Base-by-base conservation (phyloP, 768 basidiomycete species). In the Mycena pura region DNA sequence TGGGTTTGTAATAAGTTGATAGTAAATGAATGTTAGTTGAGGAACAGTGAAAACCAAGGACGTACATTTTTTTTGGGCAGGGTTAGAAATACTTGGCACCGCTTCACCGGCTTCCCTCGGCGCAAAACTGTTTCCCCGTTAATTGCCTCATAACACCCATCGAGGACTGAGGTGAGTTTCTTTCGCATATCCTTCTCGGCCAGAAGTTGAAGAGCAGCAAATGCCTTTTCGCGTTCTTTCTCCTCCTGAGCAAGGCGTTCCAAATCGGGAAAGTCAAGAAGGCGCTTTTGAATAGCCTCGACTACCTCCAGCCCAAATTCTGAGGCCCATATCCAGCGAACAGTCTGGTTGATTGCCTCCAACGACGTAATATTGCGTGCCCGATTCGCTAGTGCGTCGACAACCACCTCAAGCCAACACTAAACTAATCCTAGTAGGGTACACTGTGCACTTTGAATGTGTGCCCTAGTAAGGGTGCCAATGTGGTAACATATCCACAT, bases 191-290 rank as follows among this genome's bases (percentile, higher is more conserved):
- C 55, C 27, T 21, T 31, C 21, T 19, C 55, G 11, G 55, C 55
- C 10, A 57, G n/a, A 3, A 38, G 34, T 14, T 40, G 14, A 13
- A 57, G 45, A 4, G 34, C 45, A 6, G 38, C 27, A 9, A 48
- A 48, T 2, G 55, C 55, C 21, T 31, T 27, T 19, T 57, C 55
- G 2, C 38, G 55, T n/a, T 27, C 34, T 19, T 32, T 21, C 25
- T 57, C 55, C 27, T 53, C 52, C 17, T 40, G 52, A 8, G 52
- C 36, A 13, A 24, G 19, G 3, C 6, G 17, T 31, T 31, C 45
- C 13, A 48, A 13, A 36, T 45, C 55, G 4, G 31, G 55, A 13
- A 34, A 55, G 22, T 55, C 53, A 10, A 55, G 32, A n/a, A 57
- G 45, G 1, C 24, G 7, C 5, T 14, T 6, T 49, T 29, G 25